These are phyloP conservation scores for Tetrahymena elliotti DNA, from an alignment of 73 alveolate genomes.

Conservation along the genomic window DNA sequence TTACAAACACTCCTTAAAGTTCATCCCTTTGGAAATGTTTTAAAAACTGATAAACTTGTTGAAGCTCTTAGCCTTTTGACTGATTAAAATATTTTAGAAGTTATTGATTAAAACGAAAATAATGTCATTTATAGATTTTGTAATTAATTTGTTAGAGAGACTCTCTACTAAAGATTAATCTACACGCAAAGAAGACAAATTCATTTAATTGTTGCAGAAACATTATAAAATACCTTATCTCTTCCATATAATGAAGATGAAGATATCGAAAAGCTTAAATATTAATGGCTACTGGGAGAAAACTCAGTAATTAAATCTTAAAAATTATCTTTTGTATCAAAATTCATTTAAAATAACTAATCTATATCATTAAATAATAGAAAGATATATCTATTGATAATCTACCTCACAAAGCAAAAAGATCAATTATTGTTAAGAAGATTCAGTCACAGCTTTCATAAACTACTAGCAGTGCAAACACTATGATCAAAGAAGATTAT, in stretches of 20 bases:
- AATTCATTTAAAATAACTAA: neutral
- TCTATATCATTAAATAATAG: neutral
- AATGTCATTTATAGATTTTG: conserved; percentile 18
- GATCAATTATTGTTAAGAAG: conserved; percentile 20
- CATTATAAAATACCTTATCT: conserved; percentile 9
- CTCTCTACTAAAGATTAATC: conserved; percentile 2
- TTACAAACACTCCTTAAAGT: conserved; percentile 11
- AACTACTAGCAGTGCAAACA: neutral
- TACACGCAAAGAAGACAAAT: conserved; percentile 19
- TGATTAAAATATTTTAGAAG: conserved; percentile 5
- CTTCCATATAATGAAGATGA: conserved; percentile 20
- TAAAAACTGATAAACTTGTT: neutral
- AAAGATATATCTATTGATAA: neutral
- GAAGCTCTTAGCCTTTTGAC: neutral
- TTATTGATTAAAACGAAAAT: conserved; percentile 1
- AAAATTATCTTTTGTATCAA: neutral
- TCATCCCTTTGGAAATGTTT: neutral
- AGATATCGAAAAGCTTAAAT: conserved; percentile 13
- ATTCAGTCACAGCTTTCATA: neutral
- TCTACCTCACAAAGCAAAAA: conserved; percentile 24
- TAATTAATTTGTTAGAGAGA: conserved; percentile 21
- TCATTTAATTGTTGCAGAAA: conserved; percentile 28
- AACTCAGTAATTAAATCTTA: neutral
- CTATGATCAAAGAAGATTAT: conserved; percentile 1
- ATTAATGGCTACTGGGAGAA: conserved; percentile 24